Percentiles rank a stretch among this genome's conserved stretches.
These are phyloP conservation scores for Epicoccum sorghinum DNA, from an alignment of 2,329 filamentous ascomycete genomes.

Conservation along the genomic window DNA sequence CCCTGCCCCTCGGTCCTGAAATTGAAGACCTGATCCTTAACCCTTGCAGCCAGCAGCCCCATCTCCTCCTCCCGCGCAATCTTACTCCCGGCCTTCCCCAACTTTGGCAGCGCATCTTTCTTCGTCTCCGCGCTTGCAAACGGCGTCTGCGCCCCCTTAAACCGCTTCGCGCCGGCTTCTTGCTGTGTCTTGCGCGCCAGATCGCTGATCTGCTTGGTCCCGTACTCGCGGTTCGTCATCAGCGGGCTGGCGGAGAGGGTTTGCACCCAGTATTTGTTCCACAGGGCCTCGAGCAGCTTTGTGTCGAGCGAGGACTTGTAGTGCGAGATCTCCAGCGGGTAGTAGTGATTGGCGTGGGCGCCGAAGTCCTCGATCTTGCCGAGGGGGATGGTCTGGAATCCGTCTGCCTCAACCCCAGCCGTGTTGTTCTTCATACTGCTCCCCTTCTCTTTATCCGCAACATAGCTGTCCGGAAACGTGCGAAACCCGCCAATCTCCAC, in stretches of 20 bases:
- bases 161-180: constrained; percentile 55
- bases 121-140: constrained; percentile 11
- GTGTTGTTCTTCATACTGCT: constrained; percentile 32
- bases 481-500: constrained; percentile 97
- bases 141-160: constrained; percentile 24
- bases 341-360: constrained; percentile 88
- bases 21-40: constrained; percentile 68
- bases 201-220: constrained; percentile 89
- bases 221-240: constrained; percentile 90
- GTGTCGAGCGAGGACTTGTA: constrained; percentile 93
- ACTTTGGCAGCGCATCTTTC: constrained; percentile 60
- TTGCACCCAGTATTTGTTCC: constrained; percentile 99
- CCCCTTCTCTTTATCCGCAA: constrained; percentile 50
- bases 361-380: constrained; percentile 96
- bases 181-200: constrained; percentile 81
- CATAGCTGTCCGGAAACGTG: constrained; percentile 79
- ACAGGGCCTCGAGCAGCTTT: constrained; percentile 83
- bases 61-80: constrained; percentile 67
- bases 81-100: constrained; percentile 66
- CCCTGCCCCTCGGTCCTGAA: constrained; percentile 15
- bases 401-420: constrained; percentile 57
- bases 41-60: constrained; percentile 66
- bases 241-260: constrained; percentile 91
- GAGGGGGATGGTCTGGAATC: constrained; percentile 81
- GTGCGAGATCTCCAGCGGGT: constrained; percentile 86